Evolutionary conservation across 1,284 basidiomycete species (phyloP).

Genomic region (Sanghuangporus sanghuang): DNA sequence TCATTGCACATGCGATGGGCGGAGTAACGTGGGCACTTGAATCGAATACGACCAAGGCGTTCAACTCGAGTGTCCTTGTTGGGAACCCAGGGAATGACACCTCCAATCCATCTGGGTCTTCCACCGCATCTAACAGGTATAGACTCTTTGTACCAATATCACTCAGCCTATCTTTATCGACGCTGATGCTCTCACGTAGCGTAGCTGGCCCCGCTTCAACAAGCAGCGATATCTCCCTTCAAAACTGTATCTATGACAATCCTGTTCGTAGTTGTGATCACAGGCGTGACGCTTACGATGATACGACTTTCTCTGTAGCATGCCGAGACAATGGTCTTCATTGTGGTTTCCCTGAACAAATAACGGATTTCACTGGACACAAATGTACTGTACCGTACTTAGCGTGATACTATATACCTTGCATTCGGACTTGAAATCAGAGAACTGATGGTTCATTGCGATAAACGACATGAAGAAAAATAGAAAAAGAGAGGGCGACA

Average conservation of each 20-base stretch:
- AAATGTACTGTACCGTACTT: neutral
- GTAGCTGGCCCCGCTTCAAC: neutral
- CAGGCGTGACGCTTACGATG: neutral
- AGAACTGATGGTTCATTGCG: neutral
- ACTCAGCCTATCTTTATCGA: neutral
- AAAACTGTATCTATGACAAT: neutral
- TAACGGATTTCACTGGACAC: neutral
- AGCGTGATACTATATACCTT: neutral
- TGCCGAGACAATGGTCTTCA: neutral
- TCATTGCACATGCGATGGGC: constrained; percentile 66
- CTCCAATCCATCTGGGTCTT: neutral
- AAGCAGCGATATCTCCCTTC: neutral
- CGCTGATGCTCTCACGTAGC: neutral
- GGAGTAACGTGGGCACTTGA: constrained; percentile 69
- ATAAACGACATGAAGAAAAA: neutral
- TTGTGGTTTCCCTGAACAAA: neutral
- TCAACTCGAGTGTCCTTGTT: constrained; percentile 41
- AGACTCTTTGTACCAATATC: neutral
- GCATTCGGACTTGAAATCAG: neutral
- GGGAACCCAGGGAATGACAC: constrained; percentile 29
- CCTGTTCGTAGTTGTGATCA: neutral
- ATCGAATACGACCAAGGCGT: constrained; percentile 52
- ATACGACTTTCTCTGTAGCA: neutral
- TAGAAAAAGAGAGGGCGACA: neutral
- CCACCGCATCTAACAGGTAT: neutral